Evolutionary conservation across 1,139 yeast species (phyloP), one percentile per base, ranked within the genome.

Genomic region (Insectozyma bohioensis): DNA sequence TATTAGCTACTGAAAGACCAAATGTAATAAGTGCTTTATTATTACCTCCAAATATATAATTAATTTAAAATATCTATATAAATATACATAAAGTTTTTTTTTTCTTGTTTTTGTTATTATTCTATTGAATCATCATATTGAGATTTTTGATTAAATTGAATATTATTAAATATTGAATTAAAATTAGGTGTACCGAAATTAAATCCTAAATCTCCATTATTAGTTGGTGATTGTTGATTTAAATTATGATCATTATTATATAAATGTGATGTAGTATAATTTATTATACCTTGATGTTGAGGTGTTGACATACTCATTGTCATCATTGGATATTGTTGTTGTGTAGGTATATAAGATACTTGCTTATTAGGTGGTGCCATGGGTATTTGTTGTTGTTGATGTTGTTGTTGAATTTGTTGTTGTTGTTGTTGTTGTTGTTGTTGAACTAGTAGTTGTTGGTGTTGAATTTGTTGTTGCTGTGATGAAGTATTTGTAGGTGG

Each of bases 1-100:
- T 85, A 31, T 59, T 85, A 39, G 87, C 94, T 4, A 84, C 92
- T 0, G 95, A 86, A 49, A 65, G 95, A 43, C 88, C 94, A 0
- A 65, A 70, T 19, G 78, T 76, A 18, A 77, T 85, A 17, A 87
- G 80, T 1, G 92, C 85, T 0, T 58, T 85, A 22, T 57, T 85
- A 33, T 58, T 85, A 23, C 94, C 94, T 7, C 88, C 90, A 1
- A 78, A 80, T 48, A 56, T 79, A 31, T 81, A 53, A 20, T n/a
- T n/a, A n/a, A n/a, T n/a, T n/a, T n/a, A n/a, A n/a, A n/a, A n/a
- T n/a, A n/a, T 18, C 12, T 23, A 24, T 30, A 24, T 24, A 13
- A 10, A 20, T 20, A 12, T 25, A 5, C 5, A 13, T 27, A 18
- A 17, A 17, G n/a, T n/a, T n/a, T n/a, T n/a, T n/a, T n/a, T n/a